Percentiles rank a stretch among this genome's conserved stretches.
These are phyloP conservation scores for Thuja plicata DNA, from an alignment of 83 land plant species.

Conservation along the genomic window DNA sequence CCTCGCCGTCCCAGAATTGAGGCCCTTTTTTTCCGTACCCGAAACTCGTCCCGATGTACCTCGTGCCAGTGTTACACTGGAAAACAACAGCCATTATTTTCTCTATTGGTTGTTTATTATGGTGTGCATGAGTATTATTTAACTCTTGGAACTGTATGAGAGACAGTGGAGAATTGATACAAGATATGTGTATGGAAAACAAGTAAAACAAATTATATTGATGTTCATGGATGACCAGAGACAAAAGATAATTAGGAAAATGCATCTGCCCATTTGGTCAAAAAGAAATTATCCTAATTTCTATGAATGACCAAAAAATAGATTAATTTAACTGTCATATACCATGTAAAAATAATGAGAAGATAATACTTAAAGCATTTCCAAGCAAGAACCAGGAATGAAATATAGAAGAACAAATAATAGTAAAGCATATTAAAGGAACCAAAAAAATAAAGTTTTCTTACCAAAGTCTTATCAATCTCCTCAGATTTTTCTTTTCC, in stretches of 20 bases:
- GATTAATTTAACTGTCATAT: neutral
- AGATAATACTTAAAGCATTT: neutral
- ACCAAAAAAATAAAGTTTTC: slow-evolving; percentile 1
- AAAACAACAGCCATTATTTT: no score
- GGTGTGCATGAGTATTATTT: neutral
- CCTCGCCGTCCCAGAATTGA: no score
- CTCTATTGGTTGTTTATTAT: neutral
- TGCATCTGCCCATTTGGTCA: neutral
- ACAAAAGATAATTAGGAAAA: neutral
- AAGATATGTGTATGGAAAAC: neutral
- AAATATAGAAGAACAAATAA: neutral
- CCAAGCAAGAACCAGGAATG: no score
- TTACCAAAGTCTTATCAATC: slow-evolving; percentile 68
- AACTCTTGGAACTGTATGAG: neutral
- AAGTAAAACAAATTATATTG: neutral
- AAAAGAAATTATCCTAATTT: neutral
- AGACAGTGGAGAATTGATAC: neutral
- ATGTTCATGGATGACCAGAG: neutral
- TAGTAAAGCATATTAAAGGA: neutral
- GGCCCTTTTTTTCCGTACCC: no score
- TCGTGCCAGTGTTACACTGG: no score
- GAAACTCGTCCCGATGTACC: no score
- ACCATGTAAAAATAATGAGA: neutral
- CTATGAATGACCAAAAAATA: neutral
- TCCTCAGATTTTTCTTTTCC: slow-evolving; percentile 54